These are phyloP conservation scores for Chlorella ohadii DNA, from an alignment of 139 green algal species.

Conservation along the genomic window DNA sequence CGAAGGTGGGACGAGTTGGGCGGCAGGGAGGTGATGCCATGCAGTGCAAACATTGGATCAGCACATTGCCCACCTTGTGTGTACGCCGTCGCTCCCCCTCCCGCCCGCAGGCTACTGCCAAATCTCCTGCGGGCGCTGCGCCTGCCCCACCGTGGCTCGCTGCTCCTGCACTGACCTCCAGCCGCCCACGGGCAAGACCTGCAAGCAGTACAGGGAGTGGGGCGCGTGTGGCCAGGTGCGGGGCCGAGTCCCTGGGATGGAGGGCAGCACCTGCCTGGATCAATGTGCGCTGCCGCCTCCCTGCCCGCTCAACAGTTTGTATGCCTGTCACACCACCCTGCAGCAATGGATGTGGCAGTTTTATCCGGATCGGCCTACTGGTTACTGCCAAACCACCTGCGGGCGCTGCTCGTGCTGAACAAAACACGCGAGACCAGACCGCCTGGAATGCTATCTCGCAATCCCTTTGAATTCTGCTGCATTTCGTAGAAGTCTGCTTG, in stretches of 20 bases:
- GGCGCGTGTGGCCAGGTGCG: neutral
- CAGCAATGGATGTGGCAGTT: slow-evolving; percentile 2
- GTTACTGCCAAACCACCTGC: neutral
- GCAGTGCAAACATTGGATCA: neutral
- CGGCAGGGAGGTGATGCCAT: neutral
- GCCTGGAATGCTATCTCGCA: neutral
- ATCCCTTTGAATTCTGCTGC: too few relatives aligned
- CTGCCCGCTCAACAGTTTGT: too few relatives aligned
- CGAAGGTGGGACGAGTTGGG: neutral
- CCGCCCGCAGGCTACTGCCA: neutral
- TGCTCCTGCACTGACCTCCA: neutral
- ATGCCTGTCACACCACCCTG: neutral
- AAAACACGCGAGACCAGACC: neutral
- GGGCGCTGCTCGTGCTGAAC: neutral
- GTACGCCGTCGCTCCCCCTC: too few relatives aligned
- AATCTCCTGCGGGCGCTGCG: slow-evolving; percentile 1
- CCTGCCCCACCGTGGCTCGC: neutral
- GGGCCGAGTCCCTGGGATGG: too few relatives aligned
- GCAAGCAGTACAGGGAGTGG: neutral
- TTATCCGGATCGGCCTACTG: neutral
- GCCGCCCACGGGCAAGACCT: neutral
- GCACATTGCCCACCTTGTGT: too few relatives aligned
- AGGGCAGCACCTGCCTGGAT: too few relatives aligned
- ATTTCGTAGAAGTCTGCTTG: too few relatives aligned
- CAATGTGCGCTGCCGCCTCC: neutral